Evolutionary conservation across 257 asterid genomes (phyloP), one percentile per base, ranked within the genome.

Genomic region (Solanum gandarillasii): DNA sequence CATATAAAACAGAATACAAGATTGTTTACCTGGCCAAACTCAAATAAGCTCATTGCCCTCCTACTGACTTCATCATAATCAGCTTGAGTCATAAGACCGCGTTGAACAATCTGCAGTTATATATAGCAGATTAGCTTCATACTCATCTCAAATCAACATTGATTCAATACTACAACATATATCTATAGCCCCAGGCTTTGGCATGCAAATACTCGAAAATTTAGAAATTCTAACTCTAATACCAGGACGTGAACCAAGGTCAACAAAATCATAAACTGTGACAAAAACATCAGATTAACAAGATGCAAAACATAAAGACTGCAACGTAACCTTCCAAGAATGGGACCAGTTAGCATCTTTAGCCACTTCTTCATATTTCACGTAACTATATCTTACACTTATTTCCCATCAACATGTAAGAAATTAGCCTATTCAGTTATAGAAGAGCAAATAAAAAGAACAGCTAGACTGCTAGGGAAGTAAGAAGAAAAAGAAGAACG

Each of bases 11-110:
- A n/a, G 41, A 8, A 29, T 23, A 31, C 58, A 68, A 86, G 62
- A 71, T 29, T 71, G 14, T 29, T 89, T 90, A 95, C 99, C 99
- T 97, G 98, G 76, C 99, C 99, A 84, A 90, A 97, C 68, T 95
- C 95, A 31, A 97, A 97, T 87, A 97, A 92, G 88, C 93, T 87
- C 83, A 95, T 90, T 87, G 99, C 98, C 89, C 93, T 98, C 83
- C 87, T 91, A 84, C 99, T 96, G 83, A 94, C 98, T 92, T 92
- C 93, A 83, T 91, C 90, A 89, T 90, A 97, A 86, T 97, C 98
- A 74, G 93, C 96, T 91, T 88, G 94, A 90, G 93, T 90, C 98
- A 97, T 97, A 90, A 96, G 92, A 86, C 98, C 97, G 16, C 85
- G 90, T 89, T 91, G 88, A 89, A 97, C 88, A 85, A 97, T 96